phyloP scores from a whole-genome alignment of 2,329 filamentous ascomycete species.

The Dactylellina cionopaga region DNA sequence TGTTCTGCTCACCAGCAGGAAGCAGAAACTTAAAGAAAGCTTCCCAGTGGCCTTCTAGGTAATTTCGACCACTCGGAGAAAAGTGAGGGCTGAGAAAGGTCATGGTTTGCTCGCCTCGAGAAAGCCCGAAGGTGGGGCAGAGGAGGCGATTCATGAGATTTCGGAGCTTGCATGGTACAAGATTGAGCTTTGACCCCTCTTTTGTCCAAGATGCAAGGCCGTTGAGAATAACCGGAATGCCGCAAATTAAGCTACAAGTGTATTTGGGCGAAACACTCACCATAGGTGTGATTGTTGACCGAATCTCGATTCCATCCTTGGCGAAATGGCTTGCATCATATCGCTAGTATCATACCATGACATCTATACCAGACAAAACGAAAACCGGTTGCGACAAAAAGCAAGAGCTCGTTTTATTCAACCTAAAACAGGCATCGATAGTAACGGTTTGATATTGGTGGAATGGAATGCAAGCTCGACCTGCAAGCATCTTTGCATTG shows the following conservation, averaged over 20 bases:
- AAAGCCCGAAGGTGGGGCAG: conserved; percentile 21
- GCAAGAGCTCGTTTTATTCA: no score
- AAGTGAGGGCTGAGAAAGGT: conserved; percentile 26
- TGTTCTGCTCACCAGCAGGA: conserved; percentile 30
- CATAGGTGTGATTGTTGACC: conserved; percentile 19
- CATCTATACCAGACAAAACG: conserved; percentile 37
- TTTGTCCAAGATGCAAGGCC: conserved; percentile 28
- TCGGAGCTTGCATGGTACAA: conserved; percentile 32
- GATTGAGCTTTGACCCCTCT: conserved; percentile 48
- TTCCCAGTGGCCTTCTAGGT: background rate
- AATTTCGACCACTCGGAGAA: conserved; percentile 49
- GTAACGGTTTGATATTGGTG: conserved; percentile 36
- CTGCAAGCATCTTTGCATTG: conserved; percentile 35
- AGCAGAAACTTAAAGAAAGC: conserved; percentile 33
- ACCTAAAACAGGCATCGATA: conserved; percentile 36
- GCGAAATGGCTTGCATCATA: conserved; percentile 39
- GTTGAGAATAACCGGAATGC: conserved; percentile 27
- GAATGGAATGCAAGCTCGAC: conserved; percentile 29
- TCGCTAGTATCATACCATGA: conserved; percentile 44
- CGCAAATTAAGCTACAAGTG: background rate
- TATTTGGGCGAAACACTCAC: background rate
- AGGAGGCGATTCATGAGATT: conserved; percentile 28
- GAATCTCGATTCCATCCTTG: conserved; percentile 48
- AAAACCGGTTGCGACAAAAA: background rate
- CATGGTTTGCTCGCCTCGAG: conserved; percentile 32